These are phyloP conservation scores for Elsinoe arachidis DNA, from an alignment of 2,329 filamentous ascomycete genomes.

Conservation along the genomic window DNA sequence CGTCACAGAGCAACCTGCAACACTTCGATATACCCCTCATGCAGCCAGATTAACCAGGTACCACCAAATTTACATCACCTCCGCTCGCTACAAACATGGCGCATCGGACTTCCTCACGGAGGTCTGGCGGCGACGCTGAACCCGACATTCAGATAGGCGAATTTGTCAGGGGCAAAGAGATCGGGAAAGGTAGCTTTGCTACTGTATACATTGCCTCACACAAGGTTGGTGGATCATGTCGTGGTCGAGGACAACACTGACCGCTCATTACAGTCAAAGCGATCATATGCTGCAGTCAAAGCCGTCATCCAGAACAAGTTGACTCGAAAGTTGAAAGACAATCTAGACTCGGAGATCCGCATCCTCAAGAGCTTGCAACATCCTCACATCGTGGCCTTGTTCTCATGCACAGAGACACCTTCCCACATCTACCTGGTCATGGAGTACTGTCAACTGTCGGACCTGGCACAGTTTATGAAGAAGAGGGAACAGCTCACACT, in stretches of 20 bases:
- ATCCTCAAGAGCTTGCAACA: slow-evolving; percentile 91
- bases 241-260: background rate
- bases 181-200: slow-evolving; percentile 95
- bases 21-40: background rate
- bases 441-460: slow-evolving; percentile 96
- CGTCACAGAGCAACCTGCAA: background rate
- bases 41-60: background rate
- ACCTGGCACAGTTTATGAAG: slow-evolving; percentile 92
- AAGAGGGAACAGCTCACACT: slow-evolving; percentile 73
- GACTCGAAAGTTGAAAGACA: slow-evolving; percentile 93
- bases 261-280: slow-evolving; percentile 35
- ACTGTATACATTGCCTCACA: slow-evolving; percentile 61
- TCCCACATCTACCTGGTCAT: slow-evolving; percentile 93
- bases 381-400: slow-evolving; percentile 91
- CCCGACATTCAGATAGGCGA: slow-evolving; percentile 53
- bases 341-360: slow-evolving; percentile 88
- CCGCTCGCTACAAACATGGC: slow-evolving; percentile 2
- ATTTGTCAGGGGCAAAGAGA: slow-evolving; percentile 77
- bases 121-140: slow-evolving; percentile 18
- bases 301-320: slow-evolving; percentile 85
- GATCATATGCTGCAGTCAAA: slow-evolving; percentile 86
- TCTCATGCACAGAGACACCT: slow-evolving; percentile 81
- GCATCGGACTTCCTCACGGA: slow-evolving; percentile 9
- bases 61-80: background rate
- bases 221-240: slow-evolving; percentile 19